Evolutionary conservation across 2,329 filamentous ascomycete species (phyloP).

Genomic region (Spiromastix sp.): DNA sequence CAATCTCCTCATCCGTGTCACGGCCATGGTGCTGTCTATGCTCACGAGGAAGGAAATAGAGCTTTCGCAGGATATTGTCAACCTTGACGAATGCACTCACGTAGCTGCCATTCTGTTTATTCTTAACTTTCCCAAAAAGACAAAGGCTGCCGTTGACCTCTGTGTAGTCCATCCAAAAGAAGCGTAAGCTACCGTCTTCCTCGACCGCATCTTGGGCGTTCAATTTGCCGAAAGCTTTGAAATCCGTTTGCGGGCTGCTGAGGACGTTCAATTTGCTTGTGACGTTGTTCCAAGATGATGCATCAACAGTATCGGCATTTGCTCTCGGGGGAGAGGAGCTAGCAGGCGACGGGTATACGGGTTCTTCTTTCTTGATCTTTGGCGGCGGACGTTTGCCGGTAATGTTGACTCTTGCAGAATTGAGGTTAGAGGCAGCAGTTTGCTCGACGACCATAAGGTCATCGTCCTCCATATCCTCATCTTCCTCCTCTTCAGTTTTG

Average conservation of each 20-base stretch:
- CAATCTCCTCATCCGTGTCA: slow-evolving; percentile 66
- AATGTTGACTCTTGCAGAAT: slow-evolving; percentile 68
- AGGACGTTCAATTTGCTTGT: slow-evolving; percentile 78
- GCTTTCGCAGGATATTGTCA: slow-evolving; percentile 84
- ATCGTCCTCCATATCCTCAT: slow-evolving; percentile 69
- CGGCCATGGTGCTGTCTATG: slow-evolving; percentile 47
- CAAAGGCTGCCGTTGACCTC: slow-evolving; percentile 87
- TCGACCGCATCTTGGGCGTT: slow-evolving; percentile 80
- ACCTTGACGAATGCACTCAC: slow-evolving; percentile 94
- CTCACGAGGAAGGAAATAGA: slow-evolving; percentile 83
- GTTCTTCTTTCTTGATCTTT: slow-evolving; percentile 62
- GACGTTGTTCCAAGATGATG: slow-evolving; percentile 79
- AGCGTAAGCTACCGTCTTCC: slow-evolving; percentile 77
- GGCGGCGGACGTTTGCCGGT: slow-evolving; percentile 67
- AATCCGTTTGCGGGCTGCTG: slow-evolving; percentile 58
- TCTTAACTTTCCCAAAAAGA: slow-evolving; percentile 90
- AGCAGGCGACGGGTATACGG: slow-evolving; percentile 57
- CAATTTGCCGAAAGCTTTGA: slow-evolving; percentile 64
- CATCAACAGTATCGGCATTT: slow-evolving; percentile 54
- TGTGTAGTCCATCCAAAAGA: slow-evolving; percentile 97
- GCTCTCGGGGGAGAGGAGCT: slow-evolving; percentile 66
- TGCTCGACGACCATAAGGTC: slow-evolving; percentile 80
- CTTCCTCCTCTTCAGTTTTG: slow-evolving; percentile 57
- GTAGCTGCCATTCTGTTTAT: slow-evolving; percentile 68
- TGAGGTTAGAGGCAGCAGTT: slow-evolving; percentile 52